Conservation (phyloP, 306 rosid genomes). For the Trichosanthes truncata region DNA sequence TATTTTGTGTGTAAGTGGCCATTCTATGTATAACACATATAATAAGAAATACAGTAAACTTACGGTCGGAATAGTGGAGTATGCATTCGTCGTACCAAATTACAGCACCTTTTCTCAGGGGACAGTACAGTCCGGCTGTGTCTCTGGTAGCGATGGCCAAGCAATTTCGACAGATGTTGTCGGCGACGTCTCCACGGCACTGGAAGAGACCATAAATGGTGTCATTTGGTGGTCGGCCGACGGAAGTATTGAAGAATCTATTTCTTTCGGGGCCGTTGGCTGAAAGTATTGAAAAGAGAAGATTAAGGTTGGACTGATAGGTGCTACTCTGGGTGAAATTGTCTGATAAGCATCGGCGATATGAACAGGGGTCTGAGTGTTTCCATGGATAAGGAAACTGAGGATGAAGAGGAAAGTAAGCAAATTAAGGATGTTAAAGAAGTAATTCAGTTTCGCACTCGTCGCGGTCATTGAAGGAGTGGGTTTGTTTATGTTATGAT, state of each 20-base stretch:
- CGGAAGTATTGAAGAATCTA: slow-evolving; percentile 11
- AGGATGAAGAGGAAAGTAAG: not conserved
- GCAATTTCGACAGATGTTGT: not conserved
- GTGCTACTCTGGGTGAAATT: slow-evolving; percentile 30
- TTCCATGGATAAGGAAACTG: not conserved
- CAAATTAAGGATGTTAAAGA: not conserved
- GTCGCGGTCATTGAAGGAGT: no score
- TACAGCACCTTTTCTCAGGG: not conserved
- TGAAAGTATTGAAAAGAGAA: slow-evolving; percentile 33
- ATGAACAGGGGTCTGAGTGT: not conserved
- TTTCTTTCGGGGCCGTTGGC: slow-evolving; percentile 22
- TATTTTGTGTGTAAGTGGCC: no score
- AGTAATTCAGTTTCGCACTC: not conserved
- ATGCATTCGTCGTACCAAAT: slow-evolving; percentile 23
- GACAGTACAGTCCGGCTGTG: not conserved
- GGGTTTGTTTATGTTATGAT: no score
- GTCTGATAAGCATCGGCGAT: slow-evolving; percentile 13
- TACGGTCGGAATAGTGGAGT: slow-evolving; percentile 19
- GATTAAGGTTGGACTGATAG: slow-evolving; percentile 24
- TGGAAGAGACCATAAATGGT: slow-evolving; percentile 11
- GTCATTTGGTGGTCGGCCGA: not conserved
- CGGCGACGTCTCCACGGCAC: slow-evolving; percentile 20
- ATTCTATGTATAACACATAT: no score
- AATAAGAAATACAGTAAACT: no score
- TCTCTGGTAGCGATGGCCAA: not conserved